Evolutionary conservation across 192 early-diverging fungal genomes (phyloP), one percentile per base, ranked within the genome.

Genomic region (Dissophora ornata): DNA sequence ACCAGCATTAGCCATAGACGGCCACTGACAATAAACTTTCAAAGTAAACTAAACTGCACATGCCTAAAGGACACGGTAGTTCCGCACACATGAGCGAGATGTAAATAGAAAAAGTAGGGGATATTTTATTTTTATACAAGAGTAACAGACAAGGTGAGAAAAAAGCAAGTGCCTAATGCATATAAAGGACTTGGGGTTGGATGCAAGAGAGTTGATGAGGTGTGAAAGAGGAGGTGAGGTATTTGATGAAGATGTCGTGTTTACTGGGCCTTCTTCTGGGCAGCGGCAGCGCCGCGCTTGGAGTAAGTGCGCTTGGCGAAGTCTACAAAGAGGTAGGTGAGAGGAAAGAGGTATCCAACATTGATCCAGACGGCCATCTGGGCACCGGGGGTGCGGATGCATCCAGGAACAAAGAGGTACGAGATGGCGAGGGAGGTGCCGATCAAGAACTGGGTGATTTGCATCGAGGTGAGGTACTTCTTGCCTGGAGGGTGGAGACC

Each of bases 391-490:
- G 82, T 84, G 36, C 67, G 51, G 32, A 84, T 69, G 65, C 90
- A 90, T 41, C 80, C 81, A 25, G 87, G 84, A 18, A 92, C 67
- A 33, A 91, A 84, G 38, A 92, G 81, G 63, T 92, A 94, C 13
- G 85, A 77, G 48, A 85, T 69, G 32, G 93, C 90, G 41, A 91
- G 55, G 32, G 89, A 57, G 9, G 82, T 85, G 28, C 91, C 93
- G 40, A 94, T 71, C 33, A 93, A 81, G 85, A 96, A 96, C 83
- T 96, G 94, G 13, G 84, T 69, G 69, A 96, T 96, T 81, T 96
- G 94, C 79, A 93, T 84, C 49, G 78, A 68, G 21, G 94, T 96
- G 53, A 96, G 79, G 61, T 89, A 90, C 79, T 90, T 82, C 81
- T 96, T 96, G 49, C 91, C 90, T 18, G 92, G 92, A 38, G 91